Base-by-base conservation (phyloP, 176 grass and related monocot genomes). In the Eleusine coracana region DNA sequence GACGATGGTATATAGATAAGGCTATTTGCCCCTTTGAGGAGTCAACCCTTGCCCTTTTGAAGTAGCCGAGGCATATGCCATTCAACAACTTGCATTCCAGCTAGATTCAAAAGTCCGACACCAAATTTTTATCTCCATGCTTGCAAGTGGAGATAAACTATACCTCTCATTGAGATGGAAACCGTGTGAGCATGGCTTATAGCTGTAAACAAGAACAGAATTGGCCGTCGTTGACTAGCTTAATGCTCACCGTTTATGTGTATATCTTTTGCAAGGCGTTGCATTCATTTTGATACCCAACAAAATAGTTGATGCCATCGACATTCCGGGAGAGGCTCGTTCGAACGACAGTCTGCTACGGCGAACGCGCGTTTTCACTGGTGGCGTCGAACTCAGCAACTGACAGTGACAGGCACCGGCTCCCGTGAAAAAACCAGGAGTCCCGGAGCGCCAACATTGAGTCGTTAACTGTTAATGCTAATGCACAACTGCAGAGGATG, bases 1-100 rank as follows among this genome's bases (percentile, higher is more conserved):
- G 14, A 39, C 17, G 39, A 20, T 68, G 28, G 49, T n/a, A 34
- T 31, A n/a, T 21, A 70, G 48, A 77, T 44, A 34, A 48, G 86
- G 13, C n/a, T 16, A n/a, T 48, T 66, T 52, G 16, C 10, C 28
- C 28, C 2, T 39, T 39, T 55, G 29, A 14, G 9, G 11, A 61
- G 63, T 50, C 63, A 50, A 50, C 66, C 0, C 68, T 45, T 62
- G 5, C 41, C 56, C 6, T 10, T 16, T 79, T 62, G 46, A 39
- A 63, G 39, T 37, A 4, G 13, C 17, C 21, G 46, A 2, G 3
- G 21, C 20, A 27, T 45, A 23, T 29, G 7, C n/a, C 29, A 63
- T 29, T 55, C 68, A 71, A 59, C 67, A 41, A 23, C 34, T 73
- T 29, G 75, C 17, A 34, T 68, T 64, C 72, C 82, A 44, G 21